phyloP scores from a whole-genome alignment of 305 asterid species.

The Coffea humblotiana region DNA sequence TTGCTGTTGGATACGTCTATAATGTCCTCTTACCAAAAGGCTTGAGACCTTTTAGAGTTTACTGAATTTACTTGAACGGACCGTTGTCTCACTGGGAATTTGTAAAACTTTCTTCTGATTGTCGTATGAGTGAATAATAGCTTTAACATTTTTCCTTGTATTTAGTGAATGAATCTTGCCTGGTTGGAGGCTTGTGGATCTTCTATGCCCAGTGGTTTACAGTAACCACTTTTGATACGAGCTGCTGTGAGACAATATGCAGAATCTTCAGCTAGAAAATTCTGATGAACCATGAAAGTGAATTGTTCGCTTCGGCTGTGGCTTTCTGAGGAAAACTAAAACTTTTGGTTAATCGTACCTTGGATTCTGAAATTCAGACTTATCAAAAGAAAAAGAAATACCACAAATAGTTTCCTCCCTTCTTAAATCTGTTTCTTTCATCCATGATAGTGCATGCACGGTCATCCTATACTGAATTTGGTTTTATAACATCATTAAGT shows the following conservation, averaged over 20 bases:
- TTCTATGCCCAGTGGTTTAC: no score
- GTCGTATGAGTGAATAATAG: neutral
- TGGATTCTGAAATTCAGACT: conserved; percentile 1
- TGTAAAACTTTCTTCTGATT: neutral
- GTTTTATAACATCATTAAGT: conserved; percentile 59
- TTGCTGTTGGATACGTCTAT: neutral
- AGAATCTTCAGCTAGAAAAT: neutral
- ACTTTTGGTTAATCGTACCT: neutral
- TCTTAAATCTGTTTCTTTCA: neutral
- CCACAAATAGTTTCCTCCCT: neutral
- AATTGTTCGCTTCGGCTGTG: neutral
- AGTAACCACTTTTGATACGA: no score
- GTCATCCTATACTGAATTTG: conserved; percentile 24
- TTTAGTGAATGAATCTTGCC: no score
- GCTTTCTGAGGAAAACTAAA: neutral
- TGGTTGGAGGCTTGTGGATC: no score
- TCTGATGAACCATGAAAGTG: neutral
- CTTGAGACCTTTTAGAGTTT: neutral
- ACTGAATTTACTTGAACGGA: neutral
- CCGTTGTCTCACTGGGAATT: neutral
- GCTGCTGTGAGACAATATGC: neutral
- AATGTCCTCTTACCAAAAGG: neutral
- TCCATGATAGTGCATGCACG: neutral
- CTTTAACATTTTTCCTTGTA: no score
- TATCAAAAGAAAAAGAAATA: neutral